Base-by-base conservation (phyloP, 2,329 filamentous ascomycete species). In the Acrocalymma vagum region DNA sequence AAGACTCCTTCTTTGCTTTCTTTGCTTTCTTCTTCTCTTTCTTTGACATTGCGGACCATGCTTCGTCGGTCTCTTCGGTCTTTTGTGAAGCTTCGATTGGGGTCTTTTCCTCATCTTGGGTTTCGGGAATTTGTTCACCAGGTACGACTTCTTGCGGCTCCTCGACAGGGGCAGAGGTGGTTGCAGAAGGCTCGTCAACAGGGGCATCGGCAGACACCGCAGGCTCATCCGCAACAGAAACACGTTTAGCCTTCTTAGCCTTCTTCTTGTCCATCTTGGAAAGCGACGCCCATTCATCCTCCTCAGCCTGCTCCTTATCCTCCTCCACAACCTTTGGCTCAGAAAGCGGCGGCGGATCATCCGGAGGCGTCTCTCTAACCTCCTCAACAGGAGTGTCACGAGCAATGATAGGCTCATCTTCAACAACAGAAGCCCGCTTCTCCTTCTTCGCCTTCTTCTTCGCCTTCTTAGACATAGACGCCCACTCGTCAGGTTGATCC, bases 201-300 rank as follows among this genome's bases (percentile, higher is more conserved):
- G 22, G 18, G 6, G 35, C 9, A 3, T 10, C 9, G n/a, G 18
- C 5, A 14, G 38, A 17, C 5, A 32, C 38, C 17, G 41, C 28
- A 28, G 29, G n/a, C 18, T 41, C 32, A 9, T 53, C 42, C 1
- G 36, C 25, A 4, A 39, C 16, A 10, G 46, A 45, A 15, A 28
- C 46, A 31, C 41, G 50, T 29, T 57, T 58, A 9, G 39, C 38
- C 30, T 59, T 60, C 44, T 59, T 57, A 5, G 45, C 55, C 26
- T 58, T 59, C 36, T 60, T 60, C 38, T 53, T 53, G 11, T 56
- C 29, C 17, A 33, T 40, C 23, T 40, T 34, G 13, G 29, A 40
- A 9, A 27, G 4, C 3, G 28, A 20, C 7, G 36, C 27, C 11
- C 16, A 25, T 14, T 15, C 11, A 30, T 29, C 11, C 16, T 24